Evolutionary conservation across 164 flowering plant genomes (phyloP), one percentile per base, ranked within the genome.

Genomic region (Liquidambar formosana): DNA sequence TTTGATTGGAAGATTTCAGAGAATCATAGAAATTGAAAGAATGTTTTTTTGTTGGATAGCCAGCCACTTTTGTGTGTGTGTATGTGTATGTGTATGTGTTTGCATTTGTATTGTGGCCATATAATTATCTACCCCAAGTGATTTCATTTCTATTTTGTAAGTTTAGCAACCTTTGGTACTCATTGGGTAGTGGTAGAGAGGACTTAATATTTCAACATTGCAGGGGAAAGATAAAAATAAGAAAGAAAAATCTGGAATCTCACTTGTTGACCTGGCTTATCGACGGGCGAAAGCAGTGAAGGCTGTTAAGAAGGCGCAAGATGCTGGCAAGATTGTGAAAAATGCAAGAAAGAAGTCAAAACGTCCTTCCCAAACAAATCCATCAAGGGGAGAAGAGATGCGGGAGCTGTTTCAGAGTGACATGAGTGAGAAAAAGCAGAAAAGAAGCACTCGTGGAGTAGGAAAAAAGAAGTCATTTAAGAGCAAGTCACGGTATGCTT

Each of bases 401-500:
- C 58, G 69, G 19, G 97, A 91, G 48, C 83, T 92, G 9, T 91
- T 91, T 74, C 89, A 92, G 69, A 77, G 69, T 69, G 97, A 95
- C 49, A 95, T 92, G 97, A 81, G 79, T 66, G 97, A 89, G 61
- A 82, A 63, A 53, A 90, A 82, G 66, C 87, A 80, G 77, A 86
- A 77, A 62, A 79, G 70, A 71, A 72, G 44, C 59, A 51, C 65
- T 58, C 72, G 46, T 52, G 81, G 76, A 44, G 72, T 53, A 33
- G 79, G 63, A 44, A 82, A 80, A 82, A 90, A 80, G 64, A 89
- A 86, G 79, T 67, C 97, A 26, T 95, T 95, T 71, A 94, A 94
- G 83, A 94, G 97, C 88, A 92, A 94, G 74, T 90, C 96, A 78
- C 73, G 98, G 98, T 94, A 86, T 66, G 76, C 65, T 67, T 72